phyloP scores from a whole-genome alignment of 305 asterid species.

The Plantago rigida region DNA sequence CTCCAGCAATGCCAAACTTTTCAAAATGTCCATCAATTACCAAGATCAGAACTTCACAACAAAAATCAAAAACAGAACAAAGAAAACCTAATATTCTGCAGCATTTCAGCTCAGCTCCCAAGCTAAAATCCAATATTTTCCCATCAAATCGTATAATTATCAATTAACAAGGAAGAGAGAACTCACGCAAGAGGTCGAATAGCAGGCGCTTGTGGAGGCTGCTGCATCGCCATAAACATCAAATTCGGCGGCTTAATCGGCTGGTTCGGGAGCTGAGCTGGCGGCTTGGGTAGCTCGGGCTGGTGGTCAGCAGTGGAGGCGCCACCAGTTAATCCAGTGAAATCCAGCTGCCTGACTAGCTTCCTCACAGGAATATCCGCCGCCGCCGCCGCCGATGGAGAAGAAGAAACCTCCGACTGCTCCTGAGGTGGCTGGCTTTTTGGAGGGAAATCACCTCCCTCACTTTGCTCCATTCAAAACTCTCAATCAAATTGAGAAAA shows the following conservation, averaged over 20 bases:
- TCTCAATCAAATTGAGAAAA: slow-evolving; percentile 26
- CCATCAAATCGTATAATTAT: background rate
- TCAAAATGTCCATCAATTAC: no score
- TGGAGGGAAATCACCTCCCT: slow-evolving; percentile 62
- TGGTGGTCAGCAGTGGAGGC: slow-evolving; percentile 38
- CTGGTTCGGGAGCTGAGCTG: slow-evolving; percentile 23
- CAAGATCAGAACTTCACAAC: no score
- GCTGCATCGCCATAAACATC: slow-evolving; percentile 42
- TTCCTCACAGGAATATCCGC: slow-evolving; percentile 59
- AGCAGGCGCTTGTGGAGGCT: slow-evolving; percentile 39
- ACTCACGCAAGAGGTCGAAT: slow-evolving; percentile 50
- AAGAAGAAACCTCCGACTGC: slow-evolving; percentile 40
- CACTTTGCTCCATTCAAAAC: slow-evolving; percentile 54
- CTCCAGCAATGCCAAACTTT: no score
- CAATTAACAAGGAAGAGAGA: slow-evolving; percentile 3
- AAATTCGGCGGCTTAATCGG: slow-evolving; percentile 26
- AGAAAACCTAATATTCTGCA: background rate
- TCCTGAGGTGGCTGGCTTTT: slow-evolving; percentile 32
- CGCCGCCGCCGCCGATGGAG: slow-evolving; percentile 31
- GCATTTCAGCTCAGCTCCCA: background rate
- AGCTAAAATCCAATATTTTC: background rate
- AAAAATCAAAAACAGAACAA: no score
- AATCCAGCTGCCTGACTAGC: slow-evolving; percentile 93
- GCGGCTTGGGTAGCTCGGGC: slow-evolving; percentile 26
- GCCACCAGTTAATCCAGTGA: slow-evolving; percentile 37